Evolutionary conservation across 106 monocot species (phyloP).

Genomic region (Iris macrosiphon): DNA sequence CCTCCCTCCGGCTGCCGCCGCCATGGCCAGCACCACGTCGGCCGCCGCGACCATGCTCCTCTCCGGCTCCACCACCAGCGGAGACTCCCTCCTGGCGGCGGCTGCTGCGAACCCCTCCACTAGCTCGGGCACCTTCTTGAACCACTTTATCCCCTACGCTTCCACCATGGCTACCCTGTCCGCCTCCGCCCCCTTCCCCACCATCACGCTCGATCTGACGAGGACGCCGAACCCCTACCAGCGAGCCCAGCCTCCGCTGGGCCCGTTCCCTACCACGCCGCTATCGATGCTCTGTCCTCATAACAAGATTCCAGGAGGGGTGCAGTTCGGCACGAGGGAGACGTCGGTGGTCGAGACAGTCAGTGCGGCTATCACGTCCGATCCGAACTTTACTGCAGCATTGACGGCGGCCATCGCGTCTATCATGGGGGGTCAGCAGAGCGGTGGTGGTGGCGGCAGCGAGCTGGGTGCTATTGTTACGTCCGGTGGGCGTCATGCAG

Average conservation of each 20-base stretch:
- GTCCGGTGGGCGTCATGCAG: neutral
- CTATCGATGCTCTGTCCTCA: constrained; percentile 1
- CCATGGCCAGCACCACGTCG: constrained; percentile 41
- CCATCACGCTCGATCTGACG: constrained; percentile 80
- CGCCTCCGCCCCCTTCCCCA: constrained; percentile 71
- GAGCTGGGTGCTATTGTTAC: too few species aligned
- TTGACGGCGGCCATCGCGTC: constrained; percentile 36
- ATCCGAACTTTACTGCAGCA: constrained; percentile 45
- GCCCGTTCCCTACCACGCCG: neutral
- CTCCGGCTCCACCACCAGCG: constrained; percentile 16
- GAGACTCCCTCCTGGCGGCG: constrained; percentile 26
- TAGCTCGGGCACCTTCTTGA: neutral
- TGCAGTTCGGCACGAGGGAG: neutral
- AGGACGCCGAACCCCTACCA: constrained; percentile 18
- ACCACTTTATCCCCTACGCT: constrained; percentile 10
- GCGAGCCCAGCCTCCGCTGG: neutral
- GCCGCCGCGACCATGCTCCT: constrained; percentile 47
- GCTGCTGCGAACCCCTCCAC: neutral
- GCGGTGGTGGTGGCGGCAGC: neutral
- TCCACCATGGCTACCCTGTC: constrained; percentile 59
- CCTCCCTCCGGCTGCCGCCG: constrained; percentile 45
- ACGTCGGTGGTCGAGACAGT: constrained; percentile 9
- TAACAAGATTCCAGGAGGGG: neutral
- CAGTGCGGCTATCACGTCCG: constrained; percentile 31
- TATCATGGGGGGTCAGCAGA: constrained; percentile 15